Conservation (phyloP, 2,329 filamentous ascomycete species). For the Teratosphaeria zuluensis region DNA sequence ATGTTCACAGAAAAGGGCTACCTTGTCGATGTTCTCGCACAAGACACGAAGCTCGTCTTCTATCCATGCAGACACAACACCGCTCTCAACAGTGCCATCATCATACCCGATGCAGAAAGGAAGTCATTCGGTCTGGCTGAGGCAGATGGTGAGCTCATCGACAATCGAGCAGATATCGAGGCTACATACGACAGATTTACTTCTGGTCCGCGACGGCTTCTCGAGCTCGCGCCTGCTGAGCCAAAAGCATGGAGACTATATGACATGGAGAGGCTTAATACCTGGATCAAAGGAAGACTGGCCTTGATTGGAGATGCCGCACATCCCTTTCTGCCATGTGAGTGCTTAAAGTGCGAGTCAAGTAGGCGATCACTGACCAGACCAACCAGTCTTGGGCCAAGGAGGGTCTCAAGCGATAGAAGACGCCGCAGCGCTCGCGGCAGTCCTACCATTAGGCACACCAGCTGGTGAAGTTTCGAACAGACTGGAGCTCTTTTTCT, state of each 20-base stretch:
- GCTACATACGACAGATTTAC: not conserved
- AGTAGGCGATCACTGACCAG: conserved; percentile 11
- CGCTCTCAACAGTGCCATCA: not conserved
- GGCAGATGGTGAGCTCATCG: not conserved
- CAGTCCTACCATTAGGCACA: conserved; percentile 44
- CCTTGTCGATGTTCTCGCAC: not conserved
- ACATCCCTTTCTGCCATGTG: conserved; percentile 51
- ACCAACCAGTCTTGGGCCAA: conserved; percentile 42
- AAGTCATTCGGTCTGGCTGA: not conserved
- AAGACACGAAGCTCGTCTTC: not conserved
- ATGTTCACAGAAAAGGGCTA: not conserved
- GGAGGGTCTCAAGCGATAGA: conserved; percentile 58
- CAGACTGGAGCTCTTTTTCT: conserved; percentile 48
- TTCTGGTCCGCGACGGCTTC: not conserved
- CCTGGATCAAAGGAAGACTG: conserved; percentile 45
- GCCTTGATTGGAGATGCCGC: conserved; percentile 57
- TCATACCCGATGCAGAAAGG: not conserved
- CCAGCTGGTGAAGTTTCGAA: conserved; percentile 39
- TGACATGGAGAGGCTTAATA: conserved; percentile 51
- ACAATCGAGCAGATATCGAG: not conserved
- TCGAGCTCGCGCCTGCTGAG: conserved; percentile 6
- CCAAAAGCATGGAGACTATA: conserved; percentile 46
- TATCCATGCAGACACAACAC: not conserved
- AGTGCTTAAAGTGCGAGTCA: not conserved
- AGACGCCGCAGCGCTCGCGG: conserved; percentile 51